Conservation (phyloP, 2,329 filamentous ascomycete genomes). For the Aspergillus ibericus region DNA sequence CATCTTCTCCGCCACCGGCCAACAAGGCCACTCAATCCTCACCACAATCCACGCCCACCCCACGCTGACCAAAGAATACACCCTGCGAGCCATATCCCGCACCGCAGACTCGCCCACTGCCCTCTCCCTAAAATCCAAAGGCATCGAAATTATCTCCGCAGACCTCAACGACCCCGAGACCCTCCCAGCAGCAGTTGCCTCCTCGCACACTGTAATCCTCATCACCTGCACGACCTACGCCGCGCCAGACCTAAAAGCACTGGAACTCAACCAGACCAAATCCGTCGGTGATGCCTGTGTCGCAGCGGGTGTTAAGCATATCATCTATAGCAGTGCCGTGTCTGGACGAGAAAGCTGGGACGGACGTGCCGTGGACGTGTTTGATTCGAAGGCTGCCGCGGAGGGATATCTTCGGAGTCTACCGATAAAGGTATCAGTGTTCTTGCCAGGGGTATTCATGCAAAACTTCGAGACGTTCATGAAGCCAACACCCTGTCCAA, state of each 20-base stretch:
- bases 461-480: conserved; percentile 43
- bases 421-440: conserved; percentile 54
- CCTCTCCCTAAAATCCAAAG: conserved; percentile 46
- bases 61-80: conserved; percentile 49
- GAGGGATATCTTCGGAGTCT: conserved; percentile 55
- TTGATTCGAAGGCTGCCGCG: conserved; percentile 59
- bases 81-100: conserved; percentile 58
- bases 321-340: conserved; percentile 32
- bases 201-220: too few relatives aligned
- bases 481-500: conserved; percentile 11
- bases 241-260: conserved; percentile 23
- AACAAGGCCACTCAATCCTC: conserved; percentile 61
- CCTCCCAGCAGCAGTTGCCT: conserved; percentile 29
- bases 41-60: conserved; percentile 44
- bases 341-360: conserved; percentile 19
- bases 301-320: conserved; percentile 25
- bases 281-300: conserved; percentile 32
- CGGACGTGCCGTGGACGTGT: conserved; percentile 41
- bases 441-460: conserved; percentile 58
- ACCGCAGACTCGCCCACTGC: conserved; percentile 47
- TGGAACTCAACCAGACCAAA: conserved; percentile 27
- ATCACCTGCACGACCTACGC: conserved; percentile 42
- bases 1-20: conserved; percentile 60
- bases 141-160: conserved; percentile 55
- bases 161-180: conserved; percentile 49